Conservation (phyloP, 2,329 filamentous ascomycete species). For the Coniochaeta ligniaria region DNA sequence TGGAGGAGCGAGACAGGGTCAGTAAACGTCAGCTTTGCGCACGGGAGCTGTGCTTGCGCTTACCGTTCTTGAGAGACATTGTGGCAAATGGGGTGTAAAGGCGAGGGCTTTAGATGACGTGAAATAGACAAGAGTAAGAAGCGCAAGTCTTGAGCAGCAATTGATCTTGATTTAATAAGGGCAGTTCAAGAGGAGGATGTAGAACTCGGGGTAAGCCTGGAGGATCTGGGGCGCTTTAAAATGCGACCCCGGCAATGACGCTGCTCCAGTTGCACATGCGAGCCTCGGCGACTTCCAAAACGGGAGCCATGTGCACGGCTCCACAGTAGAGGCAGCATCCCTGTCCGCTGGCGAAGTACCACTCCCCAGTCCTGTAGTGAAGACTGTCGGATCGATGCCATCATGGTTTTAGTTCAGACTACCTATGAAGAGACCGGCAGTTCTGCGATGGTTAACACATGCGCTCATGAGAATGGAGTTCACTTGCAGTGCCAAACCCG, state of each 20-base stretch:
- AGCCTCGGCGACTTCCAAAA: slow-evolving; percentile 2
- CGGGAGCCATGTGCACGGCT: background rate
- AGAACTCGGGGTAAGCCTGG: background rate
- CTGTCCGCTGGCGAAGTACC: background rate
- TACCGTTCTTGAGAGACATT: slow-evolving; percentile 72
- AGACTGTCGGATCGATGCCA: too few relatives aligned
- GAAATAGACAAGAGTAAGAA: background rate
- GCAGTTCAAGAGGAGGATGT: background rate
- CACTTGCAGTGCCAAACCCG: too few relatives aligned
- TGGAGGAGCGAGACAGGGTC: slow-evolving; percentile 22
- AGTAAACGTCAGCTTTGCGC: background rate
- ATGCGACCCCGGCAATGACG: slow-evolving; percentile 2
- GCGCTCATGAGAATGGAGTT: too few relatives aligned
- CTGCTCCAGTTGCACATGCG: slow-evolving; percentile 1
- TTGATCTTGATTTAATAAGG: background rate
- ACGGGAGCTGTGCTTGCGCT: slow-evolving; percentile 14
- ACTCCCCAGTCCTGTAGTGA: too few relatives aligned
- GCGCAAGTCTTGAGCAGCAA: background rate
- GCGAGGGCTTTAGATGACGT: background rate
- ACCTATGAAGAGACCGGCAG: too few relatives aligned
- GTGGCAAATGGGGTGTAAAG: slow-evolving; percentile 19
- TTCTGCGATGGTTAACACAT: too few relatives aligned
- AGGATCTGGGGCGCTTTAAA: background rate
- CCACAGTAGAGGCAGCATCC: background rate
- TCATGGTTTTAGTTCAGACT: too few relatives aligned